Base-by-base conservation (phyloP, 352 stramenopile species). In the Phytophthora sp. region DNA sequence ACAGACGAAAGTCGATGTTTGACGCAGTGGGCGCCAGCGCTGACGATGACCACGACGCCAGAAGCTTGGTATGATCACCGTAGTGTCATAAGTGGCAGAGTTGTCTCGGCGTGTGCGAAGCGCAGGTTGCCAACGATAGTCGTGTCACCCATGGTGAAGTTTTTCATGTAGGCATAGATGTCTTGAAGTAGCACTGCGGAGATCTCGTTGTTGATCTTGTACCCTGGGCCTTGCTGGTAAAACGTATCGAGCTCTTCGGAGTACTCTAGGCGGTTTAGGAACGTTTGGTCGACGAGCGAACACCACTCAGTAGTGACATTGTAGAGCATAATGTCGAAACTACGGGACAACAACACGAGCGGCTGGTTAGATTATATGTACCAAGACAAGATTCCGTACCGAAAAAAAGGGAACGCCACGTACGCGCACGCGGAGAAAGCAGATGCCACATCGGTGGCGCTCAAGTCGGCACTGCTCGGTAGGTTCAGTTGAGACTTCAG, bases 171-270 rank as follows among this genome's bases (percentile, higher is more conserved):
- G 0, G 53, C 39, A 24, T 89, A 70, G 17, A 92, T 70, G 39
- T 92, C 73, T 38, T 81, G 72, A 1, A 94, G 65, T 23, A 94
- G 51, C 27, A 89, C 72, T 1, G 77, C 66, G 12, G 85, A 81
- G 44, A 94, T 94, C 54, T 91, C 78, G 61, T 91, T 89, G 54
- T 89, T 89, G 69, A 94, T 88, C 15, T 75, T 61, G 65, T 82
- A 84, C 4, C 83, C 83, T 0, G 71, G 57, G 0, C 76, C 82
- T 30, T 84, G 71, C 48, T 87, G 50, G 59, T 92, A 94, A 59
- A 89, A 94, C 10, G 76, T 69, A 53, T 89, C 77, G 9, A 94
- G 60, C 37, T 94, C 85, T 15, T 85, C 78, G 1, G 72, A 64
- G 51, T 83, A 94, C 66, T 94, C 85, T 2, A 89, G 20, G 10